A percentile compares a stretch with the other conserved stretches of the same genome.
Conservation (phyloP, 306 rosid species). For the Vigna mungo region DNA sequence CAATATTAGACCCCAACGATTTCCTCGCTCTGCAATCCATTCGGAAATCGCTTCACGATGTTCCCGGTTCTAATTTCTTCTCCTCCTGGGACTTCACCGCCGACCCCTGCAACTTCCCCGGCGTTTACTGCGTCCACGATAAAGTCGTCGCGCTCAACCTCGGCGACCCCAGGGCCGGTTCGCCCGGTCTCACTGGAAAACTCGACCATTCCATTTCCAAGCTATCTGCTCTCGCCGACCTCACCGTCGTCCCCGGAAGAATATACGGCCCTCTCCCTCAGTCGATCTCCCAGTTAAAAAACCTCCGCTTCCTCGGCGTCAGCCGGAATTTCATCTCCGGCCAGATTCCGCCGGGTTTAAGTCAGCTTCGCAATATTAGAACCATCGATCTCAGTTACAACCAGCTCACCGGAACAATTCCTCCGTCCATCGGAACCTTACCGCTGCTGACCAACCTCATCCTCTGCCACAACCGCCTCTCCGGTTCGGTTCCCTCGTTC, state of each 20-base stretch:
- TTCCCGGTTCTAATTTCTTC: constrained; percentile 84
- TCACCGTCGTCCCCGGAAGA: constrained; percentile 84
- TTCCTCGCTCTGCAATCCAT: constrained; percentile 90
- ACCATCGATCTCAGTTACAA: constrained; percentile 93
- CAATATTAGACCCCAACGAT: constrained; percentile 78
- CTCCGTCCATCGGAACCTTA: constrained; percentile 62
- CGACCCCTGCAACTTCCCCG: constrained; percentile 89
- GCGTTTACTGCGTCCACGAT: constrained; percentile 73
- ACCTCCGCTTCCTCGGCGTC: constrained; percentile 81
- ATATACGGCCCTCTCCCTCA: constrained; percentile 74
- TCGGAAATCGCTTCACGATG: constrained; percentile 69
- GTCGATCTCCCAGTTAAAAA: constrained; percentile 61
- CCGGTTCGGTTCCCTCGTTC: constrained; percentile 79
- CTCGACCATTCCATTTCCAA: constrained; percentile 69
- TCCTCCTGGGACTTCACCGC: constrained; percentile 93
- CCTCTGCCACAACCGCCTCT: constrained; percentile 78
- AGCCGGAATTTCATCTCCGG: constrained; percentile 93
- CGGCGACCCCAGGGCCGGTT: constrained; percentile 86
- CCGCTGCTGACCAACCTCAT: constrained; percentile 72
- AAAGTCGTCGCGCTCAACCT: constrained; percentile 81
- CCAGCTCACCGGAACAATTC: constrained; percentile 71
- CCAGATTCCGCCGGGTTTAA: constrained; percentile 61
- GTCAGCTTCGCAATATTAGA: constrained; percentile 55
- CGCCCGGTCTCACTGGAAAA: constrained; percentile 85
- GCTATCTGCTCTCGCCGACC: constrained; percentile 74